Evolutionary conservation across 306 rosid genomes (phyloP).

Genomic region (Cicer chorassanicum): DNA sequence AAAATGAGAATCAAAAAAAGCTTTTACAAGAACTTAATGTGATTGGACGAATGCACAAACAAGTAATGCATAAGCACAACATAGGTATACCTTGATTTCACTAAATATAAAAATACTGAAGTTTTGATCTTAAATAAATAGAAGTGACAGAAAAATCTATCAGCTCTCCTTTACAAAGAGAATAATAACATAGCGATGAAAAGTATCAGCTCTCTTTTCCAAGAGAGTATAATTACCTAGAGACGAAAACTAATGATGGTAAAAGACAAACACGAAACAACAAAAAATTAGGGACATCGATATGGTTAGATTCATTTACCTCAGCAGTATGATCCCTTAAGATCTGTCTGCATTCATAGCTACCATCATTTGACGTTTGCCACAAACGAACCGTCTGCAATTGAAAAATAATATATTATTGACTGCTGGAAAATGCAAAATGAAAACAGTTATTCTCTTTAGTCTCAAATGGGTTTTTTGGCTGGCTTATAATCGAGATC

Average conservation of each 20-base stretch:
- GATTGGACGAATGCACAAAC: background rate
- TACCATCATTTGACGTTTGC: slow-evolving; percentile 86
- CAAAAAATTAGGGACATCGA: background rate
- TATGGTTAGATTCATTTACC: slow-evolving; percentile 52
- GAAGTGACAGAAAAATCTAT: background rate
- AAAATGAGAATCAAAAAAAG: slow-evolving; percentile 14
- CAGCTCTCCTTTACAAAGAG: background rate
- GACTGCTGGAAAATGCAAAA: slow-evolving; percentile 17
- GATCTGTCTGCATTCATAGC: slow-evolving; percentile 74
- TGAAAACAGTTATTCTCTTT: background rate
- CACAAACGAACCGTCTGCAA: slow-evolving; percentile 93
- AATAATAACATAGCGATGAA: background rate
- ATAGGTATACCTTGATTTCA: slow-evolving; percentile 3
- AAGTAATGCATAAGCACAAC: slow-evolving; percentile 1
- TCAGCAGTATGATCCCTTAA: slow-evolving; percentile 90
- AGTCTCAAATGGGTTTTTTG: too few species aligned
- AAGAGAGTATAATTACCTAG: background rate
- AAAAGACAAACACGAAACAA: background rate
- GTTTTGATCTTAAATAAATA: background rate
- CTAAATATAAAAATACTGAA: background rate
- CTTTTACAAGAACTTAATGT: background rate
- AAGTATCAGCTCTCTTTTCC: background rate
- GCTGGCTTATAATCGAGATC: too few species aligned
- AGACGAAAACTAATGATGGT: background rate
- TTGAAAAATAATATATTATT: slow-evolving; percentile 17